Evolutionary conservation across 2,329 filamentous ascomycete species (phyloP).

Genomic region (Fusarium tjaetaba): DNA sequence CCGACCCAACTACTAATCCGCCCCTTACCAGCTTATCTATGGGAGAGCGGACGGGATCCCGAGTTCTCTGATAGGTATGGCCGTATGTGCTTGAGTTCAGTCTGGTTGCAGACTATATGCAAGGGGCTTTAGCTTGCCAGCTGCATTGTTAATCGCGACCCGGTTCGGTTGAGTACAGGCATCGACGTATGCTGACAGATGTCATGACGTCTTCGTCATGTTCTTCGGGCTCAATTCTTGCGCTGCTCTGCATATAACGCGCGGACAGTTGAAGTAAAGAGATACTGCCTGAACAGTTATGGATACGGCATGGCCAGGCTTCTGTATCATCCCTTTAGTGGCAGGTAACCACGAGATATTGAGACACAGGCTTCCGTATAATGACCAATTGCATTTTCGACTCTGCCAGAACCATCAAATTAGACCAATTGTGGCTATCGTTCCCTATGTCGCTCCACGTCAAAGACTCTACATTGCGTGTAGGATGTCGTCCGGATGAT

Average conservation of each 20-base stretch:
- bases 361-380: neutral
- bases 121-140: rapidly evolving
- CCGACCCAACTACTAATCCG: neutral
- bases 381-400: neutral
- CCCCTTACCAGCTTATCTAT: neutral
- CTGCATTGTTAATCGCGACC: too few relatives aligned
- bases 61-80: neutral
- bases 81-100: rapidly evolving
- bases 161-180: neutral
- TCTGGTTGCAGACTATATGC: rapidly evolving
- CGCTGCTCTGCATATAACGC: too few relatives aligned
- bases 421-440: neutral
- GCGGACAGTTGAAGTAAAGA: rapidly evolving
- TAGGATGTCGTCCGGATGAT: neutral
- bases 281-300: neutral
- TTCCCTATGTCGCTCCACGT: neutral
- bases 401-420: rapidly evolving
- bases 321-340: neutral
- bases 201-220: neutral
- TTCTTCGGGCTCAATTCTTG: too few relatives aligned
- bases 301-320: neutral
- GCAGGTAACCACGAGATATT: neutral
- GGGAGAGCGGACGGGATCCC: neutral
- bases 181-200: neutral
- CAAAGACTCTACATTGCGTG: neutral